phyloP scores from a whole-genome alignment of 805 yeast genomes.

The Blastobotrys chiropterorum region DNA sequence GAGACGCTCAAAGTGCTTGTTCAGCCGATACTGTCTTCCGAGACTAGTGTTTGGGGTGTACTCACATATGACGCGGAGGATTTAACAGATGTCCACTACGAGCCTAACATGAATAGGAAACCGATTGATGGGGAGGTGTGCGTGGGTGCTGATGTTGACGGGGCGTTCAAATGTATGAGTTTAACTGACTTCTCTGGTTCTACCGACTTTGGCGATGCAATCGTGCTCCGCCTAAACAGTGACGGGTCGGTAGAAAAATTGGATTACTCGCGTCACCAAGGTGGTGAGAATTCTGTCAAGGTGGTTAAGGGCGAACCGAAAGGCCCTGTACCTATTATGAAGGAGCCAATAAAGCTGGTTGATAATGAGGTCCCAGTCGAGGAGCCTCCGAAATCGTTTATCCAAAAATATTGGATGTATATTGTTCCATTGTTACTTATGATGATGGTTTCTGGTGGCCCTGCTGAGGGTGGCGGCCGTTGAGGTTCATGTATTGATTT shows the following conservation, averaged over 20 bases:
- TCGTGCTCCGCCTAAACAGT: not conserved
- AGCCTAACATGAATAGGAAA: not conserved
- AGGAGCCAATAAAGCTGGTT: slow-evolving; percentile 22
- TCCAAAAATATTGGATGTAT: slow-evolving; percentile 28
- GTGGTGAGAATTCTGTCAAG: not conserved
- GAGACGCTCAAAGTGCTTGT: not conserved
- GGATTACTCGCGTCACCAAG: slow-evolving; percentile 10
- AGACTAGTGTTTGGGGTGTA: not conserved
- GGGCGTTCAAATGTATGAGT: not conserved
- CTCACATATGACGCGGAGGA: not conserved
- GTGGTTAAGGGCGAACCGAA: not conserved
- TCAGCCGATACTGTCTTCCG: not conserved
- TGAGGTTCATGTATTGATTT: not conserved
- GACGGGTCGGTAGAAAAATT: slow-evolving; percentile 4
- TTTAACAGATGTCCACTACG: not conserved
- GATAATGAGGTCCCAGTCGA: slow-evolving; percentile 23
- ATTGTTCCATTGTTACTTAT: slow-evolving; percentile 22
- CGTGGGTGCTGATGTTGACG: not conserved
- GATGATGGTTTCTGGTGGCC: slow-evolving; percentile 21
- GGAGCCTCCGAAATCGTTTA: slow-evolving; percentile 21
- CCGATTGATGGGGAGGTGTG: not conserved
- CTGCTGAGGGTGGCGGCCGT: slow-evolving; percentile 1
- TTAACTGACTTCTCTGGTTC: not conserved
- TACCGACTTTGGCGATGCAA: not conserved
- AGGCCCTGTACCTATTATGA: slow-evolving; percentile 20